phyloP scores from a whole-genome alignment of 768 basidiomycete species.

The Scleroderma bovista region DNA sequence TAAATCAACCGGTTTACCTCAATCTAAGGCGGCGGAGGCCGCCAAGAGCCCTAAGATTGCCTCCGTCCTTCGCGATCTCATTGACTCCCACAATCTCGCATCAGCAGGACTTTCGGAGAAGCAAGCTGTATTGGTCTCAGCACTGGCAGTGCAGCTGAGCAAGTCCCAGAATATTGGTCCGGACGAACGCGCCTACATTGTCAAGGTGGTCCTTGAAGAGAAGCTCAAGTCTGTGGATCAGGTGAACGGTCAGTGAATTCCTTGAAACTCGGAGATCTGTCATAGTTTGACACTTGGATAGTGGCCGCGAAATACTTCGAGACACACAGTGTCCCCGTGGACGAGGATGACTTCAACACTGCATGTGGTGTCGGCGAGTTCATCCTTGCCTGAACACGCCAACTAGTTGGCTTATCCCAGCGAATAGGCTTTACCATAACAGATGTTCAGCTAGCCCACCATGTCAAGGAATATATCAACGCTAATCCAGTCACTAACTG shows the following conservation, averaged over 20 bases:
- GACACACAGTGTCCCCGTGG: slow-evolving; percentile 50
- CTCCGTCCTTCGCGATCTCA: slow-evolving; percentile 59
- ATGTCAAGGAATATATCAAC: slow-evolving; percentile 54
- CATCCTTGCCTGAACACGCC: background rate
- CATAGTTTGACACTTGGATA: slow-evolving; percentile 5
- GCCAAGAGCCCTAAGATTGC: slow-evolving; percentile 78
- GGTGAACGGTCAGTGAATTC: slow-evolving; percentile 60
- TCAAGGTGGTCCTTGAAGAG: slow-evolving; percentile 64
- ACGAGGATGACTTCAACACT: slow-evolving; percentile 67
- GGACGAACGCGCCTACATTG: slow-evolving; percentile 54
- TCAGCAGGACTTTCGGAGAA: slow-evolving; percentile 64
- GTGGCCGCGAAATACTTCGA: slow-evolving; percentile 70
- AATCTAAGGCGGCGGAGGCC: slow-evolving; percentile 76
- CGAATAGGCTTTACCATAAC: slow-evolving; percentile 74
- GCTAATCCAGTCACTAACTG: slow-evolving; percentile 60
- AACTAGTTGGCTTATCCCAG: slow-evolving; percentile 2
- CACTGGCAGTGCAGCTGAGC: slow-evolving; percentile 54
- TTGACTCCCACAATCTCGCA: slow-evolving; percentile 48
- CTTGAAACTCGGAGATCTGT: background rate
- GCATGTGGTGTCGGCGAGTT: slow-evolving; percentile 83
- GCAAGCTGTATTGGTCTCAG: slow-evolving; percentile 62
- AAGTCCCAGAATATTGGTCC: slow-evolving; percentile 49
- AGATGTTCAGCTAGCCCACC: slow-evolving; percentile 50
- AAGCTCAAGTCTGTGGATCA: slow-evolving; percentile 80
- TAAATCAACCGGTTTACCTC: slow-evolving; percentile 69